Evolutionary conservation across 225 moss, liverwort and hornwort species (phyloP), one percentile per base, ranked within the genome.

Genomic region (Sphagnum tenellum): DNA sequence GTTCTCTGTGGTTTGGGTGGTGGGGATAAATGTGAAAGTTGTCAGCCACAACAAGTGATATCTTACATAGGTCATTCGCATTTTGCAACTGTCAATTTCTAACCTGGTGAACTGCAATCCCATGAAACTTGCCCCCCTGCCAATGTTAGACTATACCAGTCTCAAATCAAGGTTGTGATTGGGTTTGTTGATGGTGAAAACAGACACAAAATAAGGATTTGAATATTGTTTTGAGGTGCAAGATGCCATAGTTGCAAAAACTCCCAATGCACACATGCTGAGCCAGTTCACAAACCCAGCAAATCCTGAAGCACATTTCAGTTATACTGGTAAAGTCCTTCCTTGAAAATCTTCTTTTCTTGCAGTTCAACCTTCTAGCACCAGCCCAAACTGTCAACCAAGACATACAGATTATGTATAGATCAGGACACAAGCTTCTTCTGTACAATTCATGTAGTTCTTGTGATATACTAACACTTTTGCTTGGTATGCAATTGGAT

Each of bases 261-360:
- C 69, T 56, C 89, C 89, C 2, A 71, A 89, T 56, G 79, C 89
- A 2, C 63, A 81, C 49, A 79, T 76, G 79, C 71, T 93, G 50
- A 68, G 50, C 72, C 92, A 93, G 70, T 86, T 88, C 53, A 53
- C 14, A n/a, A 88, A 93, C 55, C 71, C 73, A 46, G 69, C 44
- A 7, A 93, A 93, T 68, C 79, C 92, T 63, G 64, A 69, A 11
- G 78, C 89, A 12, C 92, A 93, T 69, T 93, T 81, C 65, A 50
- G 46, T 47, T 75, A 77, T 45, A 93, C 92, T 2, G 90, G 90
- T 88, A 65, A 70, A 29, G 29, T 29, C 29, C 29, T 29, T 29
- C 29, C 29, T 29, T 29, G 29, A 29, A 29, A 29, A 29, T 29
- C 29, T 29, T 29, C 29, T 29, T 29, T 29, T 29, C 29, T 29